Conservation (phyloP, 495 filamentous ascomycete genomes). For the Echria macrotheca region DNA sequence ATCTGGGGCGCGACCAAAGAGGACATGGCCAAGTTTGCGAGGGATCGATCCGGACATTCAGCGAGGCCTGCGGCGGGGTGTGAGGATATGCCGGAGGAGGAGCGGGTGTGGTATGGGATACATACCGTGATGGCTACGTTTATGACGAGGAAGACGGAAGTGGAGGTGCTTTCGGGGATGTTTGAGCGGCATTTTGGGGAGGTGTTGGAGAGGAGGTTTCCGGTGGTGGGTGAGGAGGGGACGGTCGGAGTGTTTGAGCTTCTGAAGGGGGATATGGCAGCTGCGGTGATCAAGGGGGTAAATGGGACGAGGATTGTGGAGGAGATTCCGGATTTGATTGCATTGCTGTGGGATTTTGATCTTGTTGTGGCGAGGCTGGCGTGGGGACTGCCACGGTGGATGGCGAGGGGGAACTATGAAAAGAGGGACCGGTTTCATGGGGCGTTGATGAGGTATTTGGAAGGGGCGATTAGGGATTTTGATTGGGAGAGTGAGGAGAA, state of each 20-base stretch:
- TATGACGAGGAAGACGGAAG: slow-evolving; percentile 5
- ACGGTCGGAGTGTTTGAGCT: slow-evolving; percentile 15
- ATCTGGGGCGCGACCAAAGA: slow-evolving; percentile 2
- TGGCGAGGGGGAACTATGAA: slow-evolving; percentile 53
- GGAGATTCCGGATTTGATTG: slow-evolving; percentile 12
- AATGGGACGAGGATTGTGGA: slow-evolving; percentile 16
- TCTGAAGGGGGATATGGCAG: slow-evolving; percentile 14
- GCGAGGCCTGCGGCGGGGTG: slow-evolving; percentile 6
- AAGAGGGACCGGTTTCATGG: slow-evolving; percentile 8
- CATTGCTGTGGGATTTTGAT: slow-evolving; percentile 24
- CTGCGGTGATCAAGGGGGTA: slow-evolving; percentile 11
- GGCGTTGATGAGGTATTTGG: slow-evolving; percentile 8
- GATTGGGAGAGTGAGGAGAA: slow-evolving; percentile 14
- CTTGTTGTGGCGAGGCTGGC: slow-evolving; percentile 4
- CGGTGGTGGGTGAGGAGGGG: slow-evolving; percentile 11
- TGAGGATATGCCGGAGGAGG: neutral
- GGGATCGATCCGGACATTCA: slow-evolving; percentile 15
- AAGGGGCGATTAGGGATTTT: neutral
- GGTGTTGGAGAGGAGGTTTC: slow-evolving; percentile 3
- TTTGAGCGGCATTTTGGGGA: slow-evolving; percentile 16
- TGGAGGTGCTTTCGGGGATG: slow-evolving; percentile 2
- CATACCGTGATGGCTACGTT: slow-evolving; percentile 12
- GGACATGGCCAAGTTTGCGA: slow-evolving; percentile 12
- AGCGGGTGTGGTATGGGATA: slow-evolving; percentile 17
- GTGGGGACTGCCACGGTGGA: slow-evolving; percentile 34